Base-by-base conservation (phyloP, 208 protist species). In the Trypanosoma conorhini region DNA sequence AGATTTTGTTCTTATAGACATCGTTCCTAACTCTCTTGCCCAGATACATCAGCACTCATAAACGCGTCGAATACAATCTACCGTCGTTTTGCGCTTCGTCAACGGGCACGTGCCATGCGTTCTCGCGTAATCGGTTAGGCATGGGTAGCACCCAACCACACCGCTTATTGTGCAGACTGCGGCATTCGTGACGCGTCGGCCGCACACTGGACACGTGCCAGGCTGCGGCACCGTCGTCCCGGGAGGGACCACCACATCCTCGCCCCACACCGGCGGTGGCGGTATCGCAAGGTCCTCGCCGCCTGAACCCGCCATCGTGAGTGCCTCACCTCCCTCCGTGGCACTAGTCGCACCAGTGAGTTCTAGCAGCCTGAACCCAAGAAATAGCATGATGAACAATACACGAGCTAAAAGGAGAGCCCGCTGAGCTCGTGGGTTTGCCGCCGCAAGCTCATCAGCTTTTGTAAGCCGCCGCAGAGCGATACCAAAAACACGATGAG, bases 91-190 rank as follows among this genome's bases (percentile, higher is more conserved):
- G 42, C 77, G 62, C 1, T 73, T 48, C 40, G 87, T 91, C 52
- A 93, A 84, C 0, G 90, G 90, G 58, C 90, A 93, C 40, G 19
- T 52, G 13, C 78, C 74, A 26, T 87, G 68, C 33, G 85, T 80
- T n/a, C 72, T 73, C 13, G 89, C 64, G 74, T 85, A 61, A 21
- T 55, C 60, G 42, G 80, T 74, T 48, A 96, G 72, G 67, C 90
- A 96, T 30, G 87, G 86, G 64, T 96, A 96, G 79, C 90, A 96
- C 15, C 90, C 82, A 21, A 96, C 77, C 1, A 92, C 68, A 30
- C 90, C 90, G 44, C 83, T 92, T 21, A 72, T 72, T 13, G 80
- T 81, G 60, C 74, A 82, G 48, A 93, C 90, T 35, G 87, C 80
- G 0, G 82, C 77, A 62, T 96, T 96, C 10, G 76, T 87, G 30